Percentiles rank a stretch among this genome's conserved stretches.
phyloP scores from a whole-genome alignment of 2,329 filamentous ascomycete genomes.

The Lecanicillium sp. region DNA sequence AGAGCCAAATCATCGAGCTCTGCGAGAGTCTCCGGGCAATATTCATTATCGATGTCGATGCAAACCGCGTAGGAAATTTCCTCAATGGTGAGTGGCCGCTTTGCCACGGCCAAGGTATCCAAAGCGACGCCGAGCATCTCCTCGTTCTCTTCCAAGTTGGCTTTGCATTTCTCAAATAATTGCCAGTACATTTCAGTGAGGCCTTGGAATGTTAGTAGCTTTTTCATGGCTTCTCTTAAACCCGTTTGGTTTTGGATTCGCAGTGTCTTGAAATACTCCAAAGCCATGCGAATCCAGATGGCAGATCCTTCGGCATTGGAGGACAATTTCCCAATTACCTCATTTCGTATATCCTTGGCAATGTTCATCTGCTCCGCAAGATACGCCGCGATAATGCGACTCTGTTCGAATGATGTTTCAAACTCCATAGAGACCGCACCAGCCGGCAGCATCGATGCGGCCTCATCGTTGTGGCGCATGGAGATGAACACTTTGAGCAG shows the following conservation, averaged over 20 bases:
- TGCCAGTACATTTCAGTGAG: slow-evolving; percentile 11
- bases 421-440: background rate
- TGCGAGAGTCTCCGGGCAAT: background rate
- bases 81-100: slow-evolving; percentile 2
- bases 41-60: slow-evolving; percentile 1
- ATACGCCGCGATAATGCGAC: background rate
- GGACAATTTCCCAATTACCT: slow-evolving; percentile 1
- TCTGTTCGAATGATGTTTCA: background rate
- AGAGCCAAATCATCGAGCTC: slow-evolving; percentile 1
- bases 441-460: background rate
- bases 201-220: background rate
- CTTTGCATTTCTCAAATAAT: slow-evolving; percentile 1
- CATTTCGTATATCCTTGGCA: background rate
- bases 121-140: background rate
- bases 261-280: slow-evolving; percentile 6
- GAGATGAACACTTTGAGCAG: background rate
- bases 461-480: background rate
- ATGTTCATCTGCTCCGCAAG: slow-evolving; percentile 1
- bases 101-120: slow-evolving; percentile 10
- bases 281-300: slow-evolving; percentile 12
- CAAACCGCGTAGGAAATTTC: slow-evolving; percentile 10
- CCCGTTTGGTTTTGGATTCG: background rate
- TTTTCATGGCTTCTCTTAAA: background rate
- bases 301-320: slow-evolving; percentile 10
- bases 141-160: slow-evolving; percentile 3